Evolutionary conservation across 495 filamentous ascomycete genomes (phyloP).

Genomic region (Articulospora tetracladia): DNA sequence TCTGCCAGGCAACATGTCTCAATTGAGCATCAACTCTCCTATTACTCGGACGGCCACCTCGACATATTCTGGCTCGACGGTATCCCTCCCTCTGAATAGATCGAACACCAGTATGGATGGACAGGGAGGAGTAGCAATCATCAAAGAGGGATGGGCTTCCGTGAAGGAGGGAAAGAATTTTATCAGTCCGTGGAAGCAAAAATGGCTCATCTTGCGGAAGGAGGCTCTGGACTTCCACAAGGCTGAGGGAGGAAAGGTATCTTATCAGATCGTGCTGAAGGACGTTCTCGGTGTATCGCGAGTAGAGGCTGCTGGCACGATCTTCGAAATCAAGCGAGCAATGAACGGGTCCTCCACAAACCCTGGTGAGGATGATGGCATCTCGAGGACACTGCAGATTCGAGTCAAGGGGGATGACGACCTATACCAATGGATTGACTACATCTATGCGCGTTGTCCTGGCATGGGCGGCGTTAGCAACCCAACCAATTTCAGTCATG

Average conservation of each 20-base stretch:
- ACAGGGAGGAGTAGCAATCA: conserved; percentile 59
- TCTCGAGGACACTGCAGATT: conserved; percentile 76
- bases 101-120: conserved; percentile 58
- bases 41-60: conserved; percentile 49
- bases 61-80: conserved; percentile 62
- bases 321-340: conserved; percentile 86
- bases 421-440: conserved; percentile 97
- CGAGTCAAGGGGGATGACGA: conserved; percentile 93
- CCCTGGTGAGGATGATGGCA: conserved; percentile 65
- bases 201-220: conserved; percentile 83
- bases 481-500: conserved; percentile 94
- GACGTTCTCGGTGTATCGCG: conserved; percentile 82
- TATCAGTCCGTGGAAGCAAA: conserved; percentile 79
- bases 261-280: conserved; percentile 72
- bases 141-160: conserved; percentile 80
- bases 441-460: conserved; percentile 91
- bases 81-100: conserved; percentile 61
- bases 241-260: conserved; percentile 76
- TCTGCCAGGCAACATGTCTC: conserved; percentile 74
- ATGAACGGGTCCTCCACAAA: conserved; percentile 57
- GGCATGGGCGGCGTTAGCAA: conserved; percentile 98
- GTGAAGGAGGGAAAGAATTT: conserved; percentile 90
- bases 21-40: conserved; percentile 64
- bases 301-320: conserved; percentile 80
- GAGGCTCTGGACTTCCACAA: conserved; percentile 90